phyloP scores from a whole-genome alignment of 2,329 filamentous ascomycete genomes.

The Cercospora janseana region DNA sequence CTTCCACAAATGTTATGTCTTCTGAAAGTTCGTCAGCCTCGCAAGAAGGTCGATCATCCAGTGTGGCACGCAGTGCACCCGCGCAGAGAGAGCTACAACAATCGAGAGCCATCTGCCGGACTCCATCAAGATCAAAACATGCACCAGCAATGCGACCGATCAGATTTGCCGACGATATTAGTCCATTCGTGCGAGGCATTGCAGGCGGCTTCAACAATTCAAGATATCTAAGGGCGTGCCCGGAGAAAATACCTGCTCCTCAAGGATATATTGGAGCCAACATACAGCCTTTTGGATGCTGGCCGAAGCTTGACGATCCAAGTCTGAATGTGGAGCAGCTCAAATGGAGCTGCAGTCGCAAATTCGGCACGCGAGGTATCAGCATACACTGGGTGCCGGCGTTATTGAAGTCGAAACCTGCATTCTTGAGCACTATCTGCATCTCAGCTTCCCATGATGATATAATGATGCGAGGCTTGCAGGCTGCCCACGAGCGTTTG shows the following conservation, averaged over 20 bases:
- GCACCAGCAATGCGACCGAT: constrained; percentile 4
- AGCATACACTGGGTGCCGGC: constrained; percentile 32
- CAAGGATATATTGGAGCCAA: constrained; percentile 15
- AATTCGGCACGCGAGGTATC: constrained; percentile 33
- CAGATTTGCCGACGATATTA: constrained; percentile 19
- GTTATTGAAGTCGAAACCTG: constrained; percentile 28
- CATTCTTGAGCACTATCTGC: constrained; percentile 36
- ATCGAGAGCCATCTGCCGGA: not conserved
- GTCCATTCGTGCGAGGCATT: constrained; percentile 19
- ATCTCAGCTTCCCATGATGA: constrained; percentile 37
- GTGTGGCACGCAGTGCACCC: not conserved
- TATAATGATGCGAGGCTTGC: constrained; percentile 32
- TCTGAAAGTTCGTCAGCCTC: too few species aligned
- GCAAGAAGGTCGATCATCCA: too few species aligned
- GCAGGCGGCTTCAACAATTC: constrained; percentile 23
- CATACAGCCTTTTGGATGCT: constrained; percentile 30
- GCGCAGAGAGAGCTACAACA: too few species aligned
- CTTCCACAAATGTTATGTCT: too few species aligned
- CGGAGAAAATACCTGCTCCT: constrained; percentile 23
- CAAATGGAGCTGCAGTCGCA: constrained; percentile 33
- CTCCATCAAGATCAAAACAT: too few species aligned
- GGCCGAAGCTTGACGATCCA: constrained; percentile 26
- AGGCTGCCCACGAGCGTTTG: constrained; percentile 21
- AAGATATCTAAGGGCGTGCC: constrained; percentile 16
- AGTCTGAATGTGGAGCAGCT: constrained; percentile 29